Percentiles rank a stretch among this genome's conserved stretches.
Evolutionary conservation across 176 grass and related monocot genomes (phyloP).

Genomic region (Guadua angustifolia): DNA sequence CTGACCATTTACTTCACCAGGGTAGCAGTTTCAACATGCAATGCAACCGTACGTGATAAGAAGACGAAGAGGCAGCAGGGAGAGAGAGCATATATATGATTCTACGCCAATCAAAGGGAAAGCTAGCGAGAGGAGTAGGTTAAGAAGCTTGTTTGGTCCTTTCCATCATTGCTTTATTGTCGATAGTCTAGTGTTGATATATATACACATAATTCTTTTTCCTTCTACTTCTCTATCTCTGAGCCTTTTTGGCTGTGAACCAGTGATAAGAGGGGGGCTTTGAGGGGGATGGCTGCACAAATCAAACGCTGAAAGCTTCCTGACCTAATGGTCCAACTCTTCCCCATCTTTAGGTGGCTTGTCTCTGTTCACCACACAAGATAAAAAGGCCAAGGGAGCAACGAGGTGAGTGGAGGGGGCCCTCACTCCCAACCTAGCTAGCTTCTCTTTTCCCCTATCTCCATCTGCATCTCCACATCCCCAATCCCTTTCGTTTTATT

Average conservation of each 20-base stretch:
- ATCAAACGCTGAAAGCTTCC: conserved; percentile 43
- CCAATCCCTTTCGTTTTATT: conserved; percentile 19
- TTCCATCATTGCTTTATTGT: conserved; percentile 32
- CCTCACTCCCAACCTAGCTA: neutral
- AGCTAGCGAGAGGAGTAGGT: conserved; percentile 31
- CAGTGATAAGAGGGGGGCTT: neutral
- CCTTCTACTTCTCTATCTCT: neutral
- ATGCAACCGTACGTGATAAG: too few species aligned
- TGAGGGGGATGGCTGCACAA: neutral
- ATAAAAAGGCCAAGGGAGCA: conserved; percentile 41
- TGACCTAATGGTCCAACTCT: conserved; percentile 54
- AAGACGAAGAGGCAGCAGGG: too few species aligned
- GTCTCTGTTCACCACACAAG: conserved; percentile 64
- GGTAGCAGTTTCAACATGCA: too few species aligned
- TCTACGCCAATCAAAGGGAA: neutral
- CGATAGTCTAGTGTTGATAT: neutral
- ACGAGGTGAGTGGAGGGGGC: conserved; percentile 46
- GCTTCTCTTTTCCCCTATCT: neutral
- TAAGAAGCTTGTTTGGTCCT: neutral
- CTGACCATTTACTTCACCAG: too few species aligned
- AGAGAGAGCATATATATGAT: too few species aligned
- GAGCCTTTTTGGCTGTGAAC: conserved; percentile 16
- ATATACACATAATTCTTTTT: neutral
- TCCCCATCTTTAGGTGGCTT: conserved; percentile 53
- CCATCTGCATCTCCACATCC: conserved; percentile 18